Percentiles rank a stretch among this genome's conserved stretches.
phyloP scores from a whole-genome alignment of 2,329 filamentous ascomycete species.

The Botrytis aclada region DNA sequence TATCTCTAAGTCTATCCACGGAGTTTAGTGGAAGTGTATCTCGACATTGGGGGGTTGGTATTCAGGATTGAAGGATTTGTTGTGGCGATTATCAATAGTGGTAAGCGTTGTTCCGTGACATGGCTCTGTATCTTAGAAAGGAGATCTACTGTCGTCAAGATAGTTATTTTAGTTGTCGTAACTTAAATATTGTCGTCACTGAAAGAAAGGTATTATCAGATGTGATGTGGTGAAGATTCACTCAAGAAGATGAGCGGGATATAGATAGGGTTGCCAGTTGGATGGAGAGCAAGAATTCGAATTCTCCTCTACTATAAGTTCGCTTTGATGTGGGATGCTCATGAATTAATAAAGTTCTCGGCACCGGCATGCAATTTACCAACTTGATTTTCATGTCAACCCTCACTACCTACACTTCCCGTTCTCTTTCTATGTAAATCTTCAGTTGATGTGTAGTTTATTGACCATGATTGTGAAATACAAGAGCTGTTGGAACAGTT shows the following conservation, averaged over 20 bases:
- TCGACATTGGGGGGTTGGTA: not conserved
- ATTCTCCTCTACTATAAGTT: not conserved
- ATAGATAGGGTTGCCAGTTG: not conserved
- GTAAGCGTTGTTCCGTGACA: not conserved
- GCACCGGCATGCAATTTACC: not conserved
- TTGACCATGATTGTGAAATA: not conserved
- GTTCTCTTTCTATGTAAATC: not conserved
- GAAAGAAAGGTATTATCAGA: accelerated
- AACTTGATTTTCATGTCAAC: not conserved
- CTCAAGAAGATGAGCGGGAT: not conserved
- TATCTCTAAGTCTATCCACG: too few relatives aligned
- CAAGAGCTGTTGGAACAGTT: accelerated
- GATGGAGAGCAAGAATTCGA: not conserved
- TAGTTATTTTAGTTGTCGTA: not conserved
- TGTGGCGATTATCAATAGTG: not conserved
- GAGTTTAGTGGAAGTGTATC: not conserved
- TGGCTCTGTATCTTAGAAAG: not conserved
- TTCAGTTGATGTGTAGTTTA: too few relatives aligned
- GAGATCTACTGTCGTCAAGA: not conserved
- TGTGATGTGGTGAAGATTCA: not conserved
- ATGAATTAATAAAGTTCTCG: not conserved
- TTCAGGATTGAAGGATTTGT: not conserved
- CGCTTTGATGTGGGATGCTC: not conserved
- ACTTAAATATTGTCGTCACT: not conserved
- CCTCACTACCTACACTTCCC: not conserved